These are phyloP conservation scores for Gamsiella multidivaricata DNA, from an alignment of 192 early-diverging fungal genomes.

Conservation along the genomic window DNA sequence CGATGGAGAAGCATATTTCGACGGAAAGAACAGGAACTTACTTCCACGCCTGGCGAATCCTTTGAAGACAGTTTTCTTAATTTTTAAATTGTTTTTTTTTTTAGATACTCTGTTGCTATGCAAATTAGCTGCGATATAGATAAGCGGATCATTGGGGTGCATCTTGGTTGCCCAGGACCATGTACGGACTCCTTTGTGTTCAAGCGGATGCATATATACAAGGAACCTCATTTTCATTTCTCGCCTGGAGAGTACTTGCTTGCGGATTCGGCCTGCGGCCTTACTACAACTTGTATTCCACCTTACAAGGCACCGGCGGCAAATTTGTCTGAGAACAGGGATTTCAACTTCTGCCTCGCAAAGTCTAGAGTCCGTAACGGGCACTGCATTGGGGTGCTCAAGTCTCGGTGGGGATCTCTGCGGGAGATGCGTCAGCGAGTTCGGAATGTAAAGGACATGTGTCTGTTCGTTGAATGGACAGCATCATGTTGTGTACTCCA, in stretches of 20 bases:
- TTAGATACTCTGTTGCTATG: no score
- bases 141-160: no score
- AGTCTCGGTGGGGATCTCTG: no score
- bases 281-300: neutral
- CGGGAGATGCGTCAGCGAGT: no score
- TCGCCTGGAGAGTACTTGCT: slow-evolving; percentile 6
- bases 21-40: neutral
- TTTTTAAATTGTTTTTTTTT: no score
- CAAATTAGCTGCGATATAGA: no score
- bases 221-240: neutral
- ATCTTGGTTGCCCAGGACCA: neutral
- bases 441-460: no score
- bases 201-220: neutral
- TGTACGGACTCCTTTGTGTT: neutral
- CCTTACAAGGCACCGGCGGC: neutral
- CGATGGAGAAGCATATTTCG: neutral
- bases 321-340: neutral
- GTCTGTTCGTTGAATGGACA: no score
- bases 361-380: neutral
- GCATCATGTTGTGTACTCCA: no score
- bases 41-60: no score
- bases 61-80: no score
- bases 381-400: slow-evolving; percentile 5
- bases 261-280: neutral
- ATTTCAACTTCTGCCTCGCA: neutral